Evolutionary conservation across 139 green algal species (phyloP), one percentile per base, ranked within the genome.

Genomic region (Chara braunii): DNA sequence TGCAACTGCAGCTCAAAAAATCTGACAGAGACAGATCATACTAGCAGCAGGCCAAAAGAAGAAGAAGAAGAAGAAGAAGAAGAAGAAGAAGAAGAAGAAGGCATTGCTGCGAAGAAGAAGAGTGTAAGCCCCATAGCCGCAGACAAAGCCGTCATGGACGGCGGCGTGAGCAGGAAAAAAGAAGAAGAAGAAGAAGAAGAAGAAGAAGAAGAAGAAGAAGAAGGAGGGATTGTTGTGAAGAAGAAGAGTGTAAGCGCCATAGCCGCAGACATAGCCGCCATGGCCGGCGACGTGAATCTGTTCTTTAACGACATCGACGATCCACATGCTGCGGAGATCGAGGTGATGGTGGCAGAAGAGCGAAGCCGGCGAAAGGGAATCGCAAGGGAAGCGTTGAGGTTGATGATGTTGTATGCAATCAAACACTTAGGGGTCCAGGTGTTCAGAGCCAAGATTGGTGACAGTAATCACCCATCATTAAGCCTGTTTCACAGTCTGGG

Each of bases 221-320:
- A 26, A 48, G 18, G 18, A 48, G 18, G 40, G 40, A 48, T 54
- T 23, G 29, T 23, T 14, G 0, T 64, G 55, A 18, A 12, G 22
- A 23, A 23, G 23, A 32, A 23, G n/a, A 23, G 24, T 63, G 53
- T 22, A 57, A 26, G n/a, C 33, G 53, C 14, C 35, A n/a, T 4
- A 30, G 28, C 8, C 8, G 48, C 11, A 11, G 9, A 8, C 48
- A 28, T 9, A 29, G 65, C 55, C 66, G 68, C 26, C 51, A 79
- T 79, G 70, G 73, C 37, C n/a, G 70, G 70, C 28, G 70, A 79
- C 18, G 70, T 80, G n/a, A 79, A 79, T 45, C n/a, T 79, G 30
- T 79, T 80, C 34, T 50, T 78, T 2, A 79, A 79, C 57, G 70
- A 79, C 51, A 28, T 24, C 0, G 70, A 79, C n/a, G 69, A 80